Percentiles rank a stretch among this genome's conserved stretches.
These are phyloP conservation scores for Diaporthe helianthi DNA, from an alignment of 2,329 filamentous ascomycete genomes.

Conservation along the genomic window DNA sequence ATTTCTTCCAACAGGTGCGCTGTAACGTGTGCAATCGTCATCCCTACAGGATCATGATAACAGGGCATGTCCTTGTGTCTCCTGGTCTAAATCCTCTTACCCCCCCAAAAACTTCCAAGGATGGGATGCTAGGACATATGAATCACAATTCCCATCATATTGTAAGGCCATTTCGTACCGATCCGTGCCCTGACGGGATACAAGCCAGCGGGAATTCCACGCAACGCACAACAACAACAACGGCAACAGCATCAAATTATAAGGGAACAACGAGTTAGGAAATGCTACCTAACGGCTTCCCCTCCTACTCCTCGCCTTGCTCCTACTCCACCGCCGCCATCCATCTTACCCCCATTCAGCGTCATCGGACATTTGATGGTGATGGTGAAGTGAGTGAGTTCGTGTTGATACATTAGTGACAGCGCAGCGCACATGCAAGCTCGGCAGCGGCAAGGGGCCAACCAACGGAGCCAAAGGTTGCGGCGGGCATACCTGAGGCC, in stretches of 20 bases:
- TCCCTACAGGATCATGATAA: background rate
- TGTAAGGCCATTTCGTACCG: slow-evolving; percentile 22
- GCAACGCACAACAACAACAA: background rate
- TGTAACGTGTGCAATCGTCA: slow-evolving; percentile 20
- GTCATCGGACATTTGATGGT: slow-evolving; percentile 38
- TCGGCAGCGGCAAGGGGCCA: background rate
- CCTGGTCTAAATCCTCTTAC: slow-evolving; percentile 20
- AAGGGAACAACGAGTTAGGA: background rate
- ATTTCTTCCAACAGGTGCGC: slow-evolving; percentile 28
- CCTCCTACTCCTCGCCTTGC: too few relatives aligned
- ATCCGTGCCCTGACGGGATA: slow-evolving; percentile 25
- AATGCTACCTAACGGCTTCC: slow-evolving; percentile 7
- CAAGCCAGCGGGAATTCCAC: background rate
- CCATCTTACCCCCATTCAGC: background rate
- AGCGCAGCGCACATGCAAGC: slow-evolving; percentile 37
- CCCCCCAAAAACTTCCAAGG: slow-evolving; percentile 17
- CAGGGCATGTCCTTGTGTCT: slow-evolving; percentile 22
- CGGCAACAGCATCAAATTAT: background rate
- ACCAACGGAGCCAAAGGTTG: background rate
- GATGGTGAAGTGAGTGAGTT: slow-evolving; percentile 30
- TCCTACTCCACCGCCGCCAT: background rate
- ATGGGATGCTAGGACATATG: slow-evolving; percentile 10
- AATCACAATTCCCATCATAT: slow-evolving; percentile 26
- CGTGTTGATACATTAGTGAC: slow-evolving; percentile 33
- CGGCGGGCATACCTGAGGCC: slow-evolving; percentile 1